A percentile compares a stretch with the other conserved stretches of the same genome.
phyloP scores from a whole-genome alignment of 495 filamentous ascomycete species.

The Penicillium ucsense region DNA sequence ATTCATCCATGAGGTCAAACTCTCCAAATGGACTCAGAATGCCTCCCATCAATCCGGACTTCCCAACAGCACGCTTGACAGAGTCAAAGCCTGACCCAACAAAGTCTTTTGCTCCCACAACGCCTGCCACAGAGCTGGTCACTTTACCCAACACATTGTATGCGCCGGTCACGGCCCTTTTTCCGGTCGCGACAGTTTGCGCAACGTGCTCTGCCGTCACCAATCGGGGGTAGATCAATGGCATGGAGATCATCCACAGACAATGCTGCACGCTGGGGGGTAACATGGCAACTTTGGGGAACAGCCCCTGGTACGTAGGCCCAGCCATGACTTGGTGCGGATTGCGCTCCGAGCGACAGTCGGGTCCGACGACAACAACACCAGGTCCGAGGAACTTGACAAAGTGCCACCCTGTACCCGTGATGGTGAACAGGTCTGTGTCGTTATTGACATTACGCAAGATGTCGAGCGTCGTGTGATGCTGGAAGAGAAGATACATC shows the following conservation, averaged over 20 bases:
- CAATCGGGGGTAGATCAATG: constrained; percentile 81
- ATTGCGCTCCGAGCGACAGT: constrained; percentile 85
- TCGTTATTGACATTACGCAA: constrained; percentile 79
- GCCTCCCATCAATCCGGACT: constrained; percentile 85
- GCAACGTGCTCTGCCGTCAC: constrained; percentile 85
- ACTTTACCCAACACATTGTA: constrained; percentile 95
- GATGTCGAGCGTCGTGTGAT: constrained; percentile 92
- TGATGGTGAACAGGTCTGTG: constrained; percentile 90
- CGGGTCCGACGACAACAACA: constrained; percentile 79
- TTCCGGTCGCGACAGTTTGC: constrained; percentile 85
- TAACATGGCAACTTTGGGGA: constrained; percentile 89
- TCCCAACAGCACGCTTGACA: constrained; percentile 93
- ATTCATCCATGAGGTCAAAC: constrained; percentile 85
- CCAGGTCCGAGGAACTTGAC: constrained; percentile 91
- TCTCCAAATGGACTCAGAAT: constrained; percentile 97
- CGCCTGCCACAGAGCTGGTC: constrained; percentile 83
- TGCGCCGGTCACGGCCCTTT: constrained; percentile 88
- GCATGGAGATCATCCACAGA: constrained; percentile 88
- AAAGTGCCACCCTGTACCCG: constrained; percentile 95
- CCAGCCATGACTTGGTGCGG: constrained; percentile 89
- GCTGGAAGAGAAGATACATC: constrained; percentile 98
- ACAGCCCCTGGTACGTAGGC: constrained; percentile 92
- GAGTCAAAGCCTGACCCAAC: constrained; percentile 85
- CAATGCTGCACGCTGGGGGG: constrained; percentile 91
- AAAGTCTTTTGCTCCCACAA: constrained; percentile 86